phyloP scores from a whole-genome alignment of 345 rosid species.

The Raphanus sativus region DNA sequence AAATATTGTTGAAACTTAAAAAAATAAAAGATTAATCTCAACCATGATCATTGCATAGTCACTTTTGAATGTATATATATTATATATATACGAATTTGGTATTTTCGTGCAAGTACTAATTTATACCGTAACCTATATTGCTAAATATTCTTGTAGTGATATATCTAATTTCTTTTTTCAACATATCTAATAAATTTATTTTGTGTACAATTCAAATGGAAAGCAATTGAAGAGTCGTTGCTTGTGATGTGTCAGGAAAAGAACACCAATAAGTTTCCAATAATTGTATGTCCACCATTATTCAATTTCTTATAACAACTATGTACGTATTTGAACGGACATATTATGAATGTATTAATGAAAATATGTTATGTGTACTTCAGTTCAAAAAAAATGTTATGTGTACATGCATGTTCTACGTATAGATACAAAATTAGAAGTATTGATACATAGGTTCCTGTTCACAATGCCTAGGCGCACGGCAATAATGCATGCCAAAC shows the following conservation, averaged over 20 bases:
- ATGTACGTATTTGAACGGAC: neutral
- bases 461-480: conserved; percentile 17
- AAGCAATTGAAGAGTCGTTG: conserved; percentile 14
- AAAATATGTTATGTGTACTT: neutral
- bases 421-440: neutral
- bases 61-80: neutral
- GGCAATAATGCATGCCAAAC: conserved; percentile 39
- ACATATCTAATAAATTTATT: neutral
- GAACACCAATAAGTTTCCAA: conserved; percentile 22
- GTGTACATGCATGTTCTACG: neutral
- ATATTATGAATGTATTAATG: neutral
- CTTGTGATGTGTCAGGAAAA: conserved; percentile 27
- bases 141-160: neutral
- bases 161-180: too few species aligned
- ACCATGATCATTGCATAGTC: neutral
- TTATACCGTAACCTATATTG: neutral
- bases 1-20: neutral
- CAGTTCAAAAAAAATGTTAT: too few species aligned
- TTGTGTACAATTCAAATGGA: conserved; percentile 5
- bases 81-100: neutral
- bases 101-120: neutral
- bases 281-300: conserved; percentile 6
- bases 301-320: neutral
- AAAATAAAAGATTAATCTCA: neutral
- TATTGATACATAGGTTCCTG: conserved; percentile 4